Evolutionary conservation across 805 yeast genomes (phyloP).

Genomic region (Hanseniaspora thailandica): DNA sequence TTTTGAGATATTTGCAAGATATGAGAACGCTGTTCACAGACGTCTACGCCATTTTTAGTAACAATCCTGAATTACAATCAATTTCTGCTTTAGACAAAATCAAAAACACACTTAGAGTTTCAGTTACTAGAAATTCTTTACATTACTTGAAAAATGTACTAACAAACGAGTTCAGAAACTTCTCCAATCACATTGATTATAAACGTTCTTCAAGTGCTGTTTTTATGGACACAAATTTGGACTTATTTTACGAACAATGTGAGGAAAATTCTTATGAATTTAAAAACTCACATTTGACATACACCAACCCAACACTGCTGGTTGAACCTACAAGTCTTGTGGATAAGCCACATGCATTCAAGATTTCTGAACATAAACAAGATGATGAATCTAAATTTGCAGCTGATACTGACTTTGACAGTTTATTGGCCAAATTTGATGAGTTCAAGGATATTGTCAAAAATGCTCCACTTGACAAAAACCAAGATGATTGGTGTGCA

Average conservation of each 20-base stretch:
- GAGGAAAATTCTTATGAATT: neutral
- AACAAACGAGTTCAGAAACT: neutral
- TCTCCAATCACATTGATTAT: neutral
- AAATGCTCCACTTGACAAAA: neutral
- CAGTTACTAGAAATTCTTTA: neutral
- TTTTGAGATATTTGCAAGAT: neutral
- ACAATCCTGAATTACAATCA: neutral
- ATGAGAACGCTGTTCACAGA: neutral
- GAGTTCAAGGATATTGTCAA: neutral
- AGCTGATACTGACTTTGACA: neutral
- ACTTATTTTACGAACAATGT: neutral
- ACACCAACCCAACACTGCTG: neutral
- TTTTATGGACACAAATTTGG: neutral
- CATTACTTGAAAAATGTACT: neutral
- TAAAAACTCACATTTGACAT: neutral
- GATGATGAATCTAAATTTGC: neutral
- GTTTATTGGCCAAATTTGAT: neutral
- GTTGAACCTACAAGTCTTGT: neutral
- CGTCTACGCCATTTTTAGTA: neutral
- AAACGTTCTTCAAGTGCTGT: neutral
- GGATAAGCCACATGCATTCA: neutral
- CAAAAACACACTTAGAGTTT: neutral
- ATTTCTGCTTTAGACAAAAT: neutral
- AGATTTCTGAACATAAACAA: neutral
- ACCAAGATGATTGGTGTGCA: slow-evolving; percentile 14